phyloP scores from a whole-genome alignment of 2,329 filamentous ascomycete species.

The Penicillium sclerotigenum region DNA sequence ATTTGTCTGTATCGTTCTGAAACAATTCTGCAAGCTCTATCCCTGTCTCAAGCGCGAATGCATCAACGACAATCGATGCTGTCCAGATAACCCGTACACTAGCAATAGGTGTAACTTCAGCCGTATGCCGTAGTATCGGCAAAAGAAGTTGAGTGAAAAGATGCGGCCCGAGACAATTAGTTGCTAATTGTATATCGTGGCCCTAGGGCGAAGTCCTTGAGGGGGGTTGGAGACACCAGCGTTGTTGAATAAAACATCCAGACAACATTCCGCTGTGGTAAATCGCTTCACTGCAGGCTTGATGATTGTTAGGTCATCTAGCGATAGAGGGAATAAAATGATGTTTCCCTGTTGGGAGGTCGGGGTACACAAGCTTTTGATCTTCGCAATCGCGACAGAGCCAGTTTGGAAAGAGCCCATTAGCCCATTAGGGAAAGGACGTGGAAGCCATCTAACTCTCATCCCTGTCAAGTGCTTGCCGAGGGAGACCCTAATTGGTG shows the following conservation, averaged over 20 bases:
- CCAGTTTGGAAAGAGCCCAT: no score
- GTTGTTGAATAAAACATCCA: constrained; percentile 48
- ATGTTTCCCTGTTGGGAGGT: constrained; percentile 3
- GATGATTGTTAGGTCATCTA: constrained; percentile 45
- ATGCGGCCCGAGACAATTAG: constrained; percentile 39
- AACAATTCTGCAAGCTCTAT: constrained; percentile 2
- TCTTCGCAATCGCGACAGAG: constrained; percentile 30
- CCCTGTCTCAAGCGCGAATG: neutral
- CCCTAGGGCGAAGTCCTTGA: constrained; percentile 25
- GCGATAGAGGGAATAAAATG: constrained; percentile 38
- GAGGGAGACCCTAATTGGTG: no score
- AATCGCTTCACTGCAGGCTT: constrained; percentile 40
- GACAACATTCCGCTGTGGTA: constrained; percentile 34
- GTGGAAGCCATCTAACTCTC: no score
- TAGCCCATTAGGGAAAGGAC: no score
- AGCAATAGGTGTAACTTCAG: neutral
- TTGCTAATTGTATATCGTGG: constrained; percentile 35
- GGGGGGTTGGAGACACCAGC: constrained; percentile 37
- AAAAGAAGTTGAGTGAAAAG: constrained; percentile 38
- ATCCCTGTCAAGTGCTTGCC: no score
- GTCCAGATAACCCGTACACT: constrained; percentile 13
- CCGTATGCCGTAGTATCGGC: constrained; percentile 17
- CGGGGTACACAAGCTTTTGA: constrained; percentile 13
- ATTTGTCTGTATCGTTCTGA: neutral
- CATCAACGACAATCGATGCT: constrained; percentile 7